Evolutionary conservation across 1,139 yeast genomes (phyloP).

Genomic region (Chernovozyma sophiae-reginae): DNA sequence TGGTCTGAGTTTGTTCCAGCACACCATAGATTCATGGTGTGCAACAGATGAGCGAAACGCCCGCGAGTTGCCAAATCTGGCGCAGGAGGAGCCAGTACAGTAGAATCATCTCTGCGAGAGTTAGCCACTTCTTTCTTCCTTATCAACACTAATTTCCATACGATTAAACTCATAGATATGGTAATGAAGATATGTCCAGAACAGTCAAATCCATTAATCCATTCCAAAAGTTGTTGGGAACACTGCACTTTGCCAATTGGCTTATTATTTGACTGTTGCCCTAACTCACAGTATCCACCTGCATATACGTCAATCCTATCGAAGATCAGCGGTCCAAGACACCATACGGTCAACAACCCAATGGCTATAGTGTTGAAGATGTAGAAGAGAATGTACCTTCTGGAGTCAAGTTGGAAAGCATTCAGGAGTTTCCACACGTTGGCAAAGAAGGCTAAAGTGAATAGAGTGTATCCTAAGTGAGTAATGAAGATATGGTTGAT

Average conservation of each 20-base stretch:
- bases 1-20: too few relatives aligned
- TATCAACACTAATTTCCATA: slow-evolving; percentile 21
- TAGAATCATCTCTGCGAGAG: too few relatives aligned
- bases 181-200: slow-evolving; percentile 56
- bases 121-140: too few relatives aligned
- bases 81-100: too few relatives aligned
- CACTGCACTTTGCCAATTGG: slow-evolving; percentile 3
- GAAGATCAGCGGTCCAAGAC: slow-evolving; percentile 43
- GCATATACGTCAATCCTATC: slow-evolving; percentile 35
- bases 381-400: slow-evolving; percentile 10
- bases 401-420: background rate
- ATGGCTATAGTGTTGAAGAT: slow-evolving; percentile 14
- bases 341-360: slow-evolving; percentile 33
- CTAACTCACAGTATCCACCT: slow-evolving; percentile 38
- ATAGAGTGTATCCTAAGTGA: slow-evolving; percentile 27
- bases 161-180: slow-evolving; percentile 39
- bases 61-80: too few relatives aligned
- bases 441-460: slow-evolving; percentile 17
- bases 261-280: background rate
- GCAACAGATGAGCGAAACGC: too few relatives aligned
- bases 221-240: slow-evolving; percentile 13
- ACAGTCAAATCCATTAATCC: slow-evolving; percentile 58
- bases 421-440: slow-evolving; percentile 6
- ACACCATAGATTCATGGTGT: too few relatives aligned
- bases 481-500: slow-evolving; percentile 21